phyloP scores from a whole-genome alignment of 2,329 filamentous ascomycete genomes.

The Grosmannia clavigera region DNA sequence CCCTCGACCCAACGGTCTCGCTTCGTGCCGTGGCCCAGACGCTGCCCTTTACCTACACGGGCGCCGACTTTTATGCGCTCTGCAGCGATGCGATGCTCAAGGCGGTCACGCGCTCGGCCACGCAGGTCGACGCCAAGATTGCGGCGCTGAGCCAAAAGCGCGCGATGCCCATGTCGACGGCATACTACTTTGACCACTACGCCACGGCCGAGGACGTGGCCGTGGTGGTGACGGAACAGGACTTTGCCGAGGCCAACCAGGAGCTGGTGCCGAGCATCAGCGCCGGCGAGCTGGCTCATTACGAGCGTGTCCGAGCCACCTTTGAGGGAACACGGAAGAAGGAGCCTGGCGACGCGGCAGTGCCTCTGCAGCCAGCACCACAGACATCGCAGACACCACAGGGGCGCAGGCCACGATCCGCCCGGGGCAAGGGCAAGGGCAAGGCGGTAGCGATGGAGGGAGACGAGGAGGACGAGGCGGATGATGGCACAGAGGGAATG shows the following conservation, averaged over 20 bases:
- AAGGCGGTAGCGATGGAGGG: slow-evolving; percentile 19
- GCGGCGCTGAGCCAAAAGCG: slow-evolving; percentile 46
- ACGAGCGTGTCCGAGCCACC: slow-evolving; percentile 66
- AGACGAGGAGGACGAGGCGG: slow-evolving; percentile 19
- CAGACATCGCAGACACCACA: neutral
- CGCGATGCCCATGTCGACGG: slow-evolving; percentile 53
- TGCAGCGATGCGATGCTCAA: slow-evolving; percentile 99
- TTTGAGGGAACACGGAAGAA: slow-evolving; percentile 59
- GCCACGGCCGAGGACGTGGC: slow-evolving; percentile 71
- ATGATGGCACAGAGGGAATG: slow-evolving; percentile 3
- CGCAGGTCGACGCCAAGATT: slow-evolving; percentile 73
- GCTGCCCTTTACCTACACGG: slow-evolving; percentile 92
- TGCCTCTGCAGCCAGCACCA: slow-evolving; percentile 1
- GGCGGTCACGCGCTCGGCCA: slow-evolving; percentile 83
- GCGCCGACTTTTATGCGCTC: slow-evolving; percentile 91
- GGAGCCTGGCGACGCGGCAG: slow-evolving; percentile 10
- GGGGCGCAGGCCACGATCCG: too few relatives aligned
- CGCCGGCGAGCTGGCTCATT: slow-evolving; percentile 81
- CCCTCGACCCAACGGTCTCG: slow-evolving; percentile 66
- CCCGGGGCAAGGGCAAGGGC: slow-evolving; percentile 21
- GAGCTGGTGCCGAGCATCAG: slow-evolving; percentile 93
- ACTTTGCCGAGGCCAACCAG: slow-evolving; percentile 68
- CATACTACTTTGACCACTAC: slow-evolving; percentile 91
- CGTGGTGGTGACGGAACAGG: slow-evolving; percentile 78
- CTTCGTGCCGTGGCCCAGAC: slow-evolving; percentile 60